Base-by-base conservation (phyloP, 2,329 filamentous ascomycete genomes). In the Penicillium digitatum region DNA sequence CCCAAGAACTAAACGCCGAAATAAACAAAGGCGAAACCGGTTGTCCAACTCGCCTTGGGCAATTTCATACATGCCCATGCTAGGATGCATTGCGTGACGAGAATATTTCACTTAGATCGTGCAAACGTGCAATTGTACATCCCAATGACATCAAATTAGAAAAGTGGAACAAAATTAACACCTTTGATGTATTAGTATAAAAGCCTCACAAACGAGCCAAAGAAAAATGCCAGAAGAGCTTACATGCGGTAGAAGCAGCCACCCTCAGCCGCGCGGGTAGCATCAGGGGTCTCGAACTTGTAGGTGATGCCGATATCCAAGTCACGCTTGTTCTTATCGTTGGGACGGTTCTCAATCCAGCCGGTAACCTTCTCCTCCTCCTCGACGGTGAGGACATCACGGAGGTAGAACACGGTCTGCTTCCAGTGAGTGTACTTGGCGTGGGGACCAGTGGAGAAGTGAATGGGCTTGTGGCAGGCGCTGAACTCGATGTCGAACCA, bases 401-500 rank as follows among this genome's bases (percentile, higher is more conserved):
- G 85, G 61, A 99, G 82, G 79, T 99, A 99, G 79, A 99, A 97
- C 60, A 99, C 94, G 12, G 94, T 99, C 81, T 99, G 94, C 81
- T 99, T 99, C 94, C 94, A 99, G 82, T 99, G 94, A 18, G 94
- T 99, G 79, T 97, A 97, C 79, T 96, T 97, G 67, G 93, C 95
- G 78, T 97, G 94, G 27, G 94, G 94, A 22, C 94, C 94, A 18
- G 94, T 99, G 51, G 90, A 95, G 82, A 99, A 99, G 70, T 87
- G 85, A 71, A 99, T 91, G 31, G 91, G 89, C 83, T 97, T 97
- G 83, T 99, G 94, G 83, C 94, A 97, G 56, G 91, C 92, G 48
- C 89, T 89, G 78, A 99, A 99, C 71, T 97, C 93, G 67, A 99
- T 97, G 73, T 99, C 94, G 79, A 99, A 99, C 94, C 94, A 99